Conservation (phyloP, 768 basidiomycete genomes). For the Mrakia hoshinonis region DNA sequence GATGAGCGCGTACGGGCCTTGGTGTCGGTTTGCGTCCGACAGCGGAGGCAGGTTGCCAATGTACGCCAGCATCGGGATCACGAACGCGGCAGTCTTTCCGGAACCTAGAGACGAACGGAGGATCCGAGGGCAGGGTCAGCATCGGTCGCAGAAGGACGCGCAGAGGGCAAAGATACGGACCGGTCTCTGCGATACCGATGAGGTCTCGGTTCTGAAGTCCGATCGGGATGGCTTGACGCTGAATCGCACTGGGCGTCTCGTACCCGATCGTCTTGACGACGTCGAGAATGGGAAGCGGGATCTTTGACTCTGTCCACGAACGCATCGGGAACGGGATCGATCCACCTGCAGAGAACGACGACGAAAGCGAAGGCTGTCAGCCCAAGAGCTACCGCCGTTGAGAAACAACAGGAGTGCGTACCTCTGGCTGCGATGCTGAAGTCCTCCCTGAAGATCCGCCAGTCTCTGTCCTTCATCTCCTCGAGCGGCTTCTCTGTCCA, state of each 20-base stretch:
- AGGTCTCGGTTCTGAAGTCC: conserved; percentile 92
- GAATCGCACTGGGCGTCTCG: conserved; percentile 93
- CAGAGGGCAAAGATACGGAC: conserved; percentile 44
- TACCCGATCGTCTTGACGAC: conserved; percentile 89
- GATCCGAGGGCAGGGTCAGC: neutral
- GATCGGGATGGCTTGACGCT: conserved; percentile 98
- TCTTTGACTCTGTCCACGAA: conserved; percentile 79
- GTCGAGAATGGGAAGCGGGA: conserved; percentile 67
- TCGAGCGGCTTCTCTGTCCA: conserved; percentile 89
- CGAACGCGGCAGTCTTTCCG: conserved; percentile 96
- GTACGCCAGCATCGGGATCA: conserved; percentile 94
- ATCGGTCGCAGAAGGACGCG: neutral
- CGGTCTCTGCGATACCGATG: conserved; percentile 97
- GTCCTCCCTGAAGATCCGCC: conserved; percentile 98
- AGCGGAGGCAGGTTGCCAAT: conserved; percentile 77
- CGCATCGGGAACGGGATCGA: conserved; percentile 87
- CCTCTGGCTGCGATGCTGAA: conserved; percentile 92
- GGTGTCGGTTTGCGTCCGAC: conserved; percentile 83
- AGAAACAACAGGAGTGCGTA: conserved; percentile 37
- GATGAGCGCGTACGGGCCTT: conserved; percentile 88
- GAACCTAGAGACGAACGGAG: conserved; percentile 61
- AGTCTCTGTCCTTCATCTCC: conserved; percentile 96
- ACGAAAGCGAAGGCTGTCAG: neutral
- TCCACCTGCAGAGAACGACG: conserved; percentile 55
- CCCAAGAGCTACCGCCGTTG: neutral